Percentiles rank a stretch among this genome's conserved stretches.
These are phyloP conservation scores for Cucurbita pepo DNA, from an alignment of 306 rosid genomes.

Conservation along the genomic window DNA sequence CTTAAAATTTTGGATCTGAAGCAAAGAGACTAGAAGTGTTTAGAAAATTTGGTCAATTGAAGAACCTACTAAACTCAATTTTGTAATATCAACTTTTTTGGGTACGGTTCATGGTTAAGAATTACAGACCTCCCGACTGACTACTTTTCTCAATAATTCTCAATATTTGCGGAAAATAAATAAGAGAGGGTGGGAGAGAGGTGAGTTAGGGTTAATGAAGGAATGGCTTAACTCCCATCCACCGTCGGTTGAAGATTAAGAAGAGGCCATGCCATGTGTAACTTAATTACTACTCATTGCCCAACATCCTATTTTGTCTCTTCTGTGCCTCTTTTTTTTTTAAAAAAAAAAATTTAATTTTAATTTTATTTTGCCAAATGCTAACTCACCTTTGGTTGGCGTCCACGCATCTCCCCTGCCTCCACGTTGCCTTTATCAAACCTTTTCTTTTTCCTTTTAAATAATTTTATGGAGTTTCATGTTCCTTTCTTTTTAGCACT, in stretches of 20 bases:
- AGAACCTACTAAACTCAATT: too few relatives aligned
- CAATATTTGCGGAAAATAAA: too few relatives aligned
- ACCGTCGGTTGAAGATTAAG: not conserved
- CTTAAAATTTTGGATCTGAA: too few relatives aligned
- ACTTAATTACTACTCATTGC: not conserved
- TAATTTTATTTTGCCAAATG: not conserved
- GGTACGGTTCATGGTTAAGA: too few relatives aligned
- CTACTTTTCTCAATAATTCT: too few relatives aligned
- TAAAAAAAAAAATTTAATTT: not conserved
- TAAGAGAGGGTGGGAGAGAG: not conserved
- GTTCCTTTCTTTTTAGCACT: not conserved
- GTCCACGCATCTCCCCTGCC: conserved; percentile 5
- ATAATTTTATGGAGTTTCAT: not conserved
- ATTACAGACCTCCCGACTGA: too few relatives aligned
- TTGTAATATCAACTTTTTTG: too few relatives aligned
- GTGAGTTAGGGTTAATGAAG: not conserved
- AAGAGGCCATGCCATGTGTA: not conserved
- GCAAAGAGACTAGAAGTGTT: too few relatives aligned
- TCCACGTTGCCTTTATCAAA: not conserved
- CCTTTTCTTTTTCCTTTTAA: not conserved
- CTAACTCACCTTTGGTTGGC: not conserved
- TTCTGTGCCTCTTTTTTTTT: not conserved
- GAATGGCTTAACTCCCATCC: conserved; percentile 3
- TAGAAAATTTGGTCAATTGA: too few relatives aligned
- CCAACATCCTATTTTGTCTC: not conserved